Evolutionary conservation across 305 asterid species (phyloP), one percentile per base, ranked within the genome.

Genomic region (Solanum hybrid): DNA sequence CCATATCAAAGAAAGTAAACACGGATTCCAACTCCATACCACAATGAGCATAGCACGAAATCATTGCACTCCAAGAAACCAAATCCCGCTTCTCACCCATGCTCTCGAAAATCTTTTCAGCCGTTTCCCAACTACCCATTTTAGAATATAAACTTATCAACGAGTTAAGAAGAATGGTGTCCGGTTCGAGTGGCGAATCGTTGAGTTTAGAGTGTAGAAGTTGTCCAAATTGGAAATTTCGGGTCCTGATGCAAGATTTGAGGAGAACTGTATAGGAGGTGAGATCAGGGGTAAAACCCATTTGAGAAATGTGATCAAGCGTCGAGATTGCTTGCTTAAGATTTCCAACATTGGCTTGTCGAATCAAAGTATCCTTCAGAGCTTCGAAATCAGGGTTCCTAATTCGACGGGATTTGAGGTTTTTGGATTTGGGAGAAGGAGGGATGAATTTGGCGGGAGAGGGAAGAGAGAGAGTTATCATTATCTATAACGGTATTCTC

Each of bases 61-160:
- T 96, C 96, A 97, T 96, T 8, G 97, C 98, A 73, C 99, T 96
- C 98, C 98, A 97, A 9, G 99, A 95, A 42, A 97, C 98, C 92
- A 97, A 51, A 88, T 96, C 98, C 92, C 93, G 92, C 40, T 88
- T 81, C 14, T 92, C 93, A 67, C 91, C 95, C 99, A 96, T 96
- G 87, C 91, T 86, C 57, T 88, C 89, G 33, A 97, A 97, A 51
- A 96, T 93, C 73, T 67, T 91, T 90, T 90, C 88, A 69, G 99
- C 99, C 4, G 92, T 96, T 14, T 88, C 89, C 96, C 93, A 94
- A 88, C 93, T 93, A 35, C 98, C 98, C 81, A 94, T 93, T 92
- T 97, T 96, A 51, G 98, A 91, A 74, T 97, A 97, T 83, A 97
- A 90, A 77, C 92, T 96, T 89, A 97, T 95, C 91, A 96, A 96